Conservation (phyloP, 805 yeast genomes). For the Wickerhamiella qilinensis region DNA sequence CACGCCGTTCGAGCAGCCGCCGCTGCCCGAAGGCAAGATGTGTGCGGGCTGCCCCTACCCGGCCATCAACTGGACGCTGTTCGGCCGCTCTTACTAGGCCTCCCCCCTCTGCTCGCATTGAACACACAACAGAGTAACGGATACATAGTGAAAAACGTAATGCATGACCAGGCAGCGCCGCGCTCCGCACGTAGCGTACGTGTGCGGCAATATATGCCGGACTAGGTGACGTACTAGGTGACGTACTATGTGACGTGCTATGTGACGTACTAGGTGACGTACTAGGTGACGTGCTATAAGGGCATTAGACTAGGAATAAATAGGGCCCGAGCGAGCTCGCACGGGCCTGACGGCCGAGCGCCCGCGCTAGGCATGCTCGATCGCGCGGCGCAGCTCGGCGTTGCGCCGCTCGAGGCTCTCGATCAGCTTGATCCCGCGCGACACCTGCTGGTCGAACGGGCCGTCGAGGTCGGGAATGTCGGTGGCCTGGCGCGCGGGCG, state of each 20-base stretch:
- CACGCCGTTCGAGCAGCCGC: slow-evolving; percentile 89
- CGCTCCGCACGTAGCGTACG: too few relatives aligned
- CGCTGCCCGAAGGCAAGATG: slow-evolving; percentile 56
- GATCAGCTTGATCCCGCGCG: slow-evolving; percentile 6
- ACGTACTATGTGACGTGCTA: too few relatives aligned
- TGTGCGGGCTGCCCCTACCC: slow-evolving; percentile 71
- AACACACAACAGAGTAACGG: neutral
- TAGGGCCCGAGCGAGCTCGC: too few relatives aligned
- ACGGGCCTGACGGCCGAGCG: too few relatives aligned
- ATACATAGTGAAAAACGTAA: slow-evolving; percentile 2
- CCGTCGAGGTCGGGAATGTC: slow-evolving; percentile 12
- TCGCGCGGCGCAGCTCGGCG: slow-evolving; percentile 7
- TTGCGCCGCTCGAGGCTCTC: slow-evolving; percentile 11
- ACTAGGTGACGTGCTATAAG: too few relatives aligned
- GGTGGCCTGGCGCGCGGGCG: slow-evolving; percentile 10
- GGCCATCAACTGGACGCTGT: slow-evolving; percentile 80
- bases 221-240: too few relatives aligned
- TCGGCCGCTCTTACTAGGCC: slow-evolving; percentile 84
- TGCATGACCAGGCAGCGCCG: too few relatives aligned
- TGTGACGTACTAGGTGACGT: too few relatives aligned
- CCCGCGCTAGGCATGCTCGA: slow-evolving; percentile 3
- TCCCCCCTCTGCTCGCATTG: too few relatives aligned
- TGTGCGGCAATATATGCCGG: too few relatives aligned
- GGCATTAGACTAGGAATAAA: too few relatives aligned
- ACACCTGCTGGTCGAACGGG: slow-evolving; percentile 7